These are phyloP conservation scores for Diaporthe aspalathi DNA, from an alignment of 2,329 filamentous ascomycete species.

Conservation along the genomic window DNA sequence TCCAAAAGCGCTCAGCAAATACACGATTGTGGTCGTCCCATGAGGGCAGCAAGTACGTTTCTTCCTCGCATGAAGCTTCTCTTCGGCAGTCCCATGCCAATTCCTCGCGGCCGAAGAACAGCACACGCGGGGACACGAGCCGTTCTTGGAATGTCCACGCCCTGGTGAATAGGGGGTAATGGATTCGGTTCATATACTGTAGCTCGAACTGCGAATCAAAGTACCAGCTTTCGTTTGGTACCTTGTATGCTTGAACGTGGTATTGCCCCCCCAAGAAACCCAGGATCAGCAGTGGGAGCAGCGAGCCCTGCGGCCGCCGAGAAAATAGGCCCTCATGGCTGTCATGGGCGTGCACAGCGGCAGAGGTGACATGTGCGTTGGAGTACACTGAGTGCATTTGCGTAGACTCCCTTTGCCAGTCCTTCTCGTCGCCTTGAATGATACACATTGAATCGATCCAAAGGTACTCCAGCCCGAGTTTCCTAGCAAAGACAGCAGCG, in stretches of 20 bases:
- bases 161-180: neutral
- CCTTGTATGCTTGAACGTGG: neutral
- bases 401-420: neutral
- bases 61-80: neutral
- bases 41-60: neutral
- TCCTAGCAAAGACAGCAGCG: neutral
- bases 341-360: neutral
- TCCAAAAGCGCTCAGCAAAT: too few species aligned
- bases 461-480: conserved; percentile 1
- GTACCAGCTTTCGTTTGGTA: neutral
- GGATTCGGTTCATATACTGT: neutral
- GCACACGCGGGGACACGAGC: neutral
- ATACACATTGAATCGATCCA: conserved; percentile 34
- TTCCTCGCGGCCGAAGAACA: neutral
- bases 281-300: neutral
- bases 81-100: neutral
- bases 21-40: too few species aligned
- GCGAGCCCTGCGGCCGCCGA: neutral
- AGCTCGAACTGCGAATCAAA: neutral
- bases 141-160: conserved; percentile 15
- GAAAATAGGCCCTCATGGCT: neutral
- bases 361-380: neutral
- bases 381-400: conserved; percentile 5
- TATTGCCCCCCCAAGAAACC: neutral
- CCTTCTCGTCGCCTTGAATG: conserved; percentile 34